These are phyloP conservation scores for Vigna hirtella DNA, from an alignment of 306 rosid species.

Conservation along the genomic window DNA sequence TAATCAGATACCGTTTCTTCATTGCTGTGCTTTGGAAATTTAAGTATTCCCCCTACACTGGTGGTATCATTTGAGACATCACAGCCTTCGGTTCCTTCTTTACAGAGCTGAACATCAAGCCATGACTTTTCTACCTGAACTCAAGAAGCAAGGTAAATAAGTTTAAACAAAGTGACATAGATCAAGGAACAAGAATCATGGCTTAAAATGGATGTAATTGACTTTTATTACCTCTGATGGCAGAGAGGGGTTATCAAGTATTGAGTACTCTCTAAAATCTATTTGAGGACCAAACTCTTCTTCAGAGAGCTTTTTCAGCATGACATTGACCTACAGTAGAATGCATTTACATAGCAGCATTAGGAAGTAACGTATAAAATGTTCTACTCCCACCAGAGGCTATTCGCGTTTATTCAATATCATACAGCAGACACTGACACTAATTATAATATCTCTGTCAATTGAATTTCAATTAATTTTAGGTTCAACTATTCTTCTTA, in stretches of 20 bases:
- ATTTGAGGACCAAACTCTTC: constrained; percentile 88
- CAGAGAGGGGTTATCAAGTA: constrained; percentile 79
- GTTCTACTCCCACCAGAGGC: constrained; percentile 5
- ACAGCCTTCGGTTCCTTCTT: constrained; percentile 70
- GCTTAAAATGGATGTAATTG: constrained; percentile 28
- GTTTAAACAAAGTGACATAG: constrained; percentile 7
- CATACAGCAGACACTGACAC: neutral
- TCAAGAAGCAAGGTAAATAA: constrained; percentile 40
- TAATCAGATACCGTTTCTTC: constrained; percentile 77
- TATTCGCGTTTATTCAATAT: neutral
- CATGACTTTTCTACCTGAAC: constrained; percentile 82
- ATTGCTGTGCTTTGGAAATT: constrained; percentile 79
- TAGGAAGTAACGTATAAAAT: constrained; percentile 36
- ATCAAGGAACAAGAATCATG: neutral
- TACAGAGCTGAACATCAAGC: constrained; percentile 89
- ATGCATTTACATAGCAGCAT: constrained; percentile 40
- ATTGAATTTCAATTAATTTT: constrained; percentile 6
- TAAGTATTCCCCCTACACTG: constrained; percentile 58
- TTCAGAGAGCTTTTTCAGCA: constrained; percentile 78
- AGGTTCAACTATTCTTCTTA: neutral
- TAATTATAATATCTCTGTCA: neutral
- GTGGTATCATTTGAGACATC: constrained; percentile 63
- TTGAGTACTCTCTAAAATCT: constrained; percentile 81
- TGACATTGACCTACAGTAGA: constrained; percentile 69
- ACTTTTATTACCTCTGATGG: constrained; percentile 63